Conservation (phyloP, 371 early-diverging fungal species). For the Mucor saturninus region DNA sequence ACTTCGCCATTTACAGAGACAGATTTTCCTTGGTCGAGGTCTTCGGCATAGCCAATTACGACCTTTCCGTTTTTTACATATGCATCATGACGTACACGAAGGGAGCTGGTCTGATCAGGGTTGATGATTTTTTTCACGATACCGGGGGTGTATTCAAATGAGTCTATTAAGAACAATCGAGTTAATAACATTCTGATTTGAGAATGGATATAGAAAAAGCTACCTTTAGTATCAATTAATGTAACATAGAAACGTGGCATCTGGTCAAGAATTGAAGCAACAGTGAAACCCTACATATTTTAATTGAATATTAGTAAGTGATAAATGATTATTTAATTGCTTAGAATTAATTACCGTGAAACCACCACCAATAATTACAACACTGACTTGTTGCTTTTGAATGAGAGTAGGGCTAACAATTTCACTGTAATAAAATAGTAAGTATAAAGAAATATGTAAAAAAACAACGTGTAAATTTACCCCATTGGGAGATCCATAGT, state of each 20-base stretch:
- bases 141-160: slow-evolving; percentile 53
- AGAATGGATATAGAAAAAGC: not conserved
- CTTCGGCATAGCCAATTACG: slow-evolving; percentile 48
- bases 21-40: slow-evolving; percentile 33
- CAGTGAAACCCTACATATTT: slow-evolving; percentile 40
- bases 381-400: slow-evolving; percentile 29
- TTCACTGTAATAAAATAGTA: not conserved
- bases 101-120: slow-evolving; percentile 38
- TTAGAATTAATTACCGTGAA: slow-evolving; percentile 34
- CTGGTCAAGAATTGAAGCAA: slow-evolving; percentile 44
- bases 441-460: not conserved
- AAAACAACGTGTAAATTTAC: slow-evolving; percentile 18
- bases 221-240: slow-evolving; percentile 50
- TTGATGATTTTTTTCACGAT: slow-evolving; percentile 41
- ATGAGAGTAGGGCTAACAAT: slow-evolving; percentile 15
- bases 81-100: slow-evolving; percentile 49
- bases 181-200: not conserved
- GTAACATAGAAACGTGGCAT: slow-evolving; percentile 49
- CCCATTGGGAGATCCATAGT: slow-evolving; percentile 29
- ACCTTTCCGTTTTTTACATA: slow-evolving; percentile 54
- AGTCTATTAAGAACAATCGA: slow-evolving; percentile 19
- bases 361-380: slow-evolving; percentile 45
- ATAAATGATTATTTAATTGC: not conserved
- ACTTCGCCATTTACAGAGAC: slow-evolving; percentile 33
- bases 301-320: not conserved